These are phyloP conservation scores for Paramecium sonneborni DNA, from an alignment of 73 alveolate species.

Conservation along the genomic window DNA sequence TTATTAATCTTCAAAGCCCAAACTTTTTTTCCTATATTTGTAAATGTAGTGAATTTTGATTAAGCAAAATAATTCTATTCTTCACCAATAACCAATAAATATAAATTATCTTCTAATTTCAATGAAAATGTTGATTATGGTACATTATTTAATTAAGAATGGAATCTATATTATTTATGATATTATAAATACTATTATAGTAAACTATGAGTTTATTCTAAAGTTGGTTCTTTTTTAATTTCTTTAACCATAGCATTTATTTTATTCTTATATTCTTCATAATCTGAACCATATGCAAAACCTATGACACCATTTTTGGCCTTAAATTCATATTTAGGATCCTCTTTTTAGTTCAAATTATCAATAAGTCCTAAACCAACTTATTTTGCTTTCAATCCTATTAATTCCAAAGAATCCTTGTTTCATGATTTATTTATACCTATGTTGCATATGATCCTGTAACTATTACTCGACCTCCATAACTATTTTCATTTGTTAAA, in stretches of 20 bases:
- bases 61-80: not conserved
- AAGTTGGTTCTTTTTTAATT: not conserved
- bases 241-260: not conserved
- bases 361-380: not conserved
- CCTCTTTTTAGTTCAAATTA: not conserved
- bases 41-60: not conserved
- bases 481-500: not conserved
- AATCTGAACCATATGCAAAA: not conserved
- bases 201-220: not conserved
- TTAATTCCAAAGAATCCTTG: not conserved
- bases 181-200: not conserved
- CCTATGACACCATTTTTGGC: not conserved
- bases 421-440: not conserved
- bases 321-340: not conserved
- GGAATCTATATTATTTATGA: not conserved
- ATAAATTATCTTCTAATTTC: not conserved
- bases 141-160: not conserved
- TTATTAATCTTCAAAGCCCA: not conserved
- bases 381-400: not conserved
- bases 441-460: slow-evolving; percentile 9
- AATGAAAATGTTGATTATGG: not conserved
- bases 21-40: not conserved
- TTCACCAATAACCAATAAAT: not conserved
- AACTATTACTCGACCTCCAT: not conserved
- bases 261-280: not conserved